phyloP scores from a whole-genome alignment of 805 yeast species.

The Schwanniomyces polymorphus region DNA sequence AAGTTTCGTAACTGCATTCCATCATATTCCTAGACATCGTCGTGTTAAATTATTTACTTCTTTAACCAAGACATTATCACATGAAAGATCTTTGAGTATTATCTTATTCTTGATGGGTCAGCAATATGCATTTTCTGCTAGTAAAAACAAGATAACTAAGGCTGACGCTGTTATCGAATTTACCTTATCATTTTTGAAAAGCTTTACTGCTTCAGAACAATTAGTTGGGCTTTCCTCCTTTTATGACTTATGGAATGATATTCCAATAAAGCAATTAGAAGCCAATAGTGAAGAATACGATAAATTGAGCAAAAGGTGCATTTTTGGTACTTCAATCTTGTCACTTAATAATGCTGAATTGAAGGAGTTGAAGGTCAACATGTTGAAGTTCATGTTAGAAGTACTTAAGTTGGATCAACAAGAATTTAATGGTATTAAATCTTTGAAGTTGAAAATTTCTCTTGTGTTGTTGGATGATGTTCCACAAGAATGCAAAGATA shows the following conservation, averaged over 20 bases:
- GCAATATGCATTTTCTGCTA: constrained; percentile 50
- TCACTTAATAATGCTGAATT: constrained; percentile 51
- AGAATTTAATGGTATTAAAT: constrained; percentile 12
- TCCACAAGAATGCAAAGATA: constrained; percentile 23
- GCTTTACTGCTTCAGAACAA: constrained; percentile 69
- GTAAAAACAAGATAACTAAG: constrained; percentile 64
- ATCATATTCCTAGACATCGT: constrained; percentile 95
- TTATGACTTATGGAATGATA: constrained; percentile 49
- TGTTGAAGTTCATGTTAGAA: constrained; percentile 58
- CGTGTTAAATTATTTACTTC: constrained; percentile 82
- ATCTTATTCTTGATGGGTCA: constrained; percentile 78
- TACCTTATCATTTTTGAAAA: constrained; percentile 63
- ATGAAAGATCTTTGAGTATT: constrained; percentile 63
- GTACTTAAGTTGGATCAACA: constrained; percentile 34
- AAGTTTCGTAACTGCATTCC: constrained; percentile 91
- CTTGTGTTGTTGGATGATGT: constrained; percentile 46
- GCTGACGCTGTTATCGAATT: constrained; percentile 71
- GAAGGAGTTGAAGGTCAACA: constrained; percentile 45
- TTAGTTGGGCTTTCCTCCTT: constrained; percentile 53
- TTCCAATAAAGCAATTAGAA: constrained; percentile 45
- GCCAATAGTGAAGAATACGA: constrained; percentile 35
- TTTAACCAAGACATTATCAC: constrained; percentile 72
- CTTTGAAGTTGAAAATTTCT: constrained; percentile 53
- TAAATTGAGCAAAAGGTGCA: constrained; percentile 49
- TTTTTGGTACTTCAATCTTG: constrained; percentile 63